phyloP scores from a whole-genome alignment of 179 eudicot genomes.

The Corrigiola litoralis region DNA sequence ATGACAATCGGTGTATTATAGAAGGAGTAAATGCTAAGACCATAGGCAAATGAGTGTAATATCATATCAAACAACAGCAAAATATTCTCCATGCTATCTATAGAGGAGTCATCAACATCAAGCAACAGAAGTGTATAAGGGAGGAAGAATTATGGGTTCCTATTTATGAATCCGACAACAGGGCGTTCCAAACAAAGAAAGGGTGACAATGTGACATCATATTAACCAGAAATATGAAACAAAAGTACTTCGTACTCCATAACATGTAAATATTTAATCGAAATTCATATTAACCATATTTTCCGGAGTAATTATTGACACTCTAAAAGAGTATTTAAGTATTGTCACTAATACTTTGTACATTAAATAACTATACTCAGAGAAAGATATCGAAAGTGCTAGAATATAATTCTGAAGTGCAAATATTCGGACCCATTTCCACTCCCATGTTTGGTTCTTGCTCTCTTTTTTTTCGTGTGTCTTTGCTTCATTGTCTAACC shows the following conservation, averaged over 20 bases:
- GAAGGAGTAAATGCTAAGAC: conserved; percentile 3
- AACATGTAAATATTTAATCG: not conserved
- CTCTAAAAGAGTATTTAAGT: too few species aligned
- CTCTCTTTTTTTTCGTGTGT: not conserved
- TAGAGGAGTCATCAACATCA: conserved; percentile 13
- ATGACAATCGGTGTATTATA: not conserved
- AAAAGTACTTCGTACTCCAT: too few species aligned
- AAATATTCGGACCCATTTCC: too few species aligned
- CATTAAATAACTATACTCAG: too few species aligned
- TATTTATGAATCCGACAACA: not conserved
- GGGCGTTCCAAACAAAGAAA: not conserved
- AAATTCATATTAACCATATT: not conserved
- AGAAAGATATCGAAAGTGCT: too few species aligned
- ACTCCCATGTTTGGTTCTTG: not conserved
- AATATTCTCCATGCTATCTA: conserved; percentile 9
- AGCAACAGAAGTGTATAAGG: not conserved
- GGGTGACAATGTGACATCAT: conserved; percentile 16
- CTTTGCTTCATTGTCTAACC: not conserved
- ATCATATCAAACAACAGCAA: too few species aligned
- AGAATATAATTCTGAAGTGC: too few species aligned
- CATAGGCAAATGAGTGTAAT: too few species aligned
- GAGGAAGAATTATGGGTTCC: not conserved
- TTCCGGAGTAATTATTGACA: too few species aligned
- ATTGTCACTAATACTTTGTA: too few species aligned
- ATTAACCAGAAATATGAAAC: conserved; percentile 3